Evolutionary conservation across 2,329 filamentous ascomycete species (phyloP), one percentile per base, ranked within the genome.

Genomic region (Cladosporium austrohemisphaericum): DNA sequence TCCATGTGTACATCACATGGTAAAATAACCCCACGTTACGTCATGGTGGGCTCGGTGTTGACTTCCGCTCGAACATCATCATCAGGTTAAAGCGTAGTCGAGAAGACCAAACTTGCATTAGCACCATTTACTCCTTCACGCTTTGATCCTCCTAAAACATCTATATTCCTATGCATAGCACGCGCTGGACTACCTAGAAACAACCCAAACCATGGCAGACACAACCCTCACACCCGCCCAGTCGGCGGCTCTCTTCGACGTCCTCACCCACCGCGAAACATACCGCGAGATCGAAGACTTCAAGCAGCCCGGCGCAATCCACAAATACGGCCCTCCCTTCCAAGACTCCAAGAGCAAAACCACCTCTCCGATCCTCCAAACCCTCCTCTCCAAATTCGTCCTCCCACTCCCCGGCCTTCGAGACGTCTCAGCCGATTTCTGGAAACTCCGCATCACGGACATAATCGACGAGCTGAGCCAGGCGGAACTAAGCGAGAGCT

Each of bases 401-500:
- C 71, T 90, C 37, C 75, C 76, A 1, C 72, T 88, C 16, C 87
- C 87, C 0, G 85, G 84, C 0, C 66, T 88, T 31, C 75, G 76
- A 43, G 78, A 83, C 52, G 71, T 92, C 2, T 75, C 80, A 0
- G 63, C 71, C 1, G 78, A 79, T 3, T 88, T 86, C 65, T 89
- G 84, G 84, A 74, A 73, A 26, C 71, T 75, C n/a, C 75, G 79
- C 36, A 71, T 85, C 19, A 76, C 80, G 56, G 75, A 76, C 1
- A 65, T 88, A 13, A 71, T 88, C 57, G 69, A 72, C 57, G 75
- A 80, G 59, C 71, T 92, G 47, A 82, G 77, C 7, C 76, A 82
- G 25, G 85, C 81, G 2, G 81, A 88, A 43, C 71, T 92, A 25
- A 89, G 85, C 1, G 87, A 92, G 65, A 89, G 85, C 63, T 92